Evolutionary conservation across 306 rosid genomes (phyloP).

Genomic region (Aeschynomene evenia): DNA sequence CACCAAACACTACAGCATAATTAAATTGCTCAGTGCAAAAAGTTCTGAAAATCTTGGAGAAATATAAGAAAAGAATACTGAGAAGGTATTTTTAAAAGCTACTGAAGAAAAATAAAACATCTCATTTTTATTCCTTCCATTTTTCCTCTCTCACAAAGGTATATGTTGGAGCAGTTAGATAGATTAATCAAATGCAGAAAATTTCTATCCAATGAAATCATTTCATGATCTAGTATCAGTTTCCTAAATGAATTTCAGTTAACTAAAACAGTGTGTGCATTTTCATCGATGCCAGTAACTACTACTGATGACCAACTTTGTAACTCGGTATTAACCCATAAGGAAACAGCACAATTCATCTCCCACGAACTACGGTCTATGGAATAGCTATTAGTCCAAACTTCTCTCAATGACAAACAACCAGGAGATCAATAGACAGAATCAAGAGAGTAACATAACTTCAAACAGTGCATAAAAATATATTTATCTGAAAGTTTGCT

Average conservation of each 20-base stretch:
- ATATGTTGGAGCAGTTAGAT: too few species aligned
- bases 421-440: not conserved
- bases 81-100: constrained; percentile 1
- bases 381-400: not conserved
- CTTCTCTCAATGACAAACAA: not conserved
- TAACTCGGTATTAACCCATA: constrained; percentile 1
- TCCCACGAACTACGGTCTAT: not conserved
- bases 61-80: constrained; percentile 5
- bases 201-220: not conserved
- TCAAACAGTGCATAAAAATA: not conserved
- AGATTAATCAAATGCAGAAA: not conserved
- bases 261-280: constrained; percentile 7
- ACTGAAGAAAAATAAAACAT: constrained; percentile 1
- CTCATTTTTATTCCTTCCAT: not conserved
- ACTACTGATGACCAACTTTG: not conserved
- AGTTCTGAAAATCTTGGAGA: not conserved
- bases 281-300: not conserved
- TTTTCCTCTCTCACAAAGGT: constrained; percentile 1
- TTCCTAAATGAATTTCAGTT: constrained; percentile 2
- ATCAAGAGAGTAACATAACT: not conserved
- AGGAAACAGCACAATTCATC: not conserved
- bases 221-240: constrained; percentile 6
- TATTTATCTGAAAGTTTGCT: not conserved
- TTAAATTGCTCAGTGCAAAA: constrained; percentile 11
- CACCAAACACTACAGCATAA: not conserved